Evolutionary conservation across 73 alveolate genomes (phyloP).

Genomic region (Durusdinium trenchii): DNA sequence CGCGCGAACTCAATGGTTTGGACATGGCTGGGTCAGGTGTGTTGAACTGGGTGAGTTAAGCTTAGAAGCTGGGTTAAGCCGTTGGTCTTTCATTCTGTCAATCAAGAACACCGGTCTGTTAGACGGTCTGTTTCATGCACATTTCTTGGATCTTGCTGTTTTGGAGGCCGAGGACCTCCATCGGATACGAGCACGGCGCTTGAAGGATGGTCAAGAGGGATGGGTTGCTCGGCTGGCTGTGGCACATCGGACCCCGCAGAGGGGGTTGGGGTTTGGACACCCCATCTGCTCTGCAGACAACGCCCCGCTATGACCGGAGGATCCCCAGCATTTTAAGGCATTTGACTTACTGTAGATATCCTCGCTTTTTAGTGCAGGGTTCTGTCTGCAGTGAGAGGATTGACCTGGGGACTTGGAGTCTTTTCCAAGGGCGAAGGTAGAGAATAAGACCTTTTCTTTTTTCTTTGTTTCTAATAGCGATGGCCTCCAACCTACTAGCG

Average conservation of each 20-base stretch:
- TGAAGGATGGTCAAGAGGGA: constrained; percentile 94
- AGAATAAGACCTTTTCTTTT: too few species aligned
- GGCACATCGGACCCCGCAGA: too few species aligned
- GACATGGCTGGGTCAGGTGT: neutral
- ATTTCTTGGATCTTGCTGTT: neutral
- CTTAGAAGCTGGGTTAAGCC: neutral
- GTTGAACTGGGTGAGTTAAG: too few species aligned
- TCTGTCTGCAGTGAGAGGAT: too few species aligned
- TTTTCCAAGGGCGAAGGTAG: too few species aligned
- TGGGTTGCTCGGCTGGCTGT: constrained; percentile 23
- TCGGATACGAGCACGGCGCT: constrained; percentile 72
- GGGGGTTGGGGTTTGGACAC: neutral
- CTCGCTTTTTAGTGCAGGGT: too few species aligned
- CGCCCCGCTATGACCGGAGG: too few species aligned
- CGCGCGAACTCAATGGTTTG: neutral
- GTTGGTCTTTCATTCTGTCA: neutral
- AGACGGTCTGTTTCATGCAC: neutral
- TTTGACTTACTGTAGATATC: too few species aligned
- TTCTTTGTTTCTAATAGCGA: too few species aligned
- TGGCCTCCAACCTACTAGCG: too few species aligned
- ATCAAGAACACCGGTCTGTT: neutral
- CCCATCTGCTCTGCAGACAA: neutral
- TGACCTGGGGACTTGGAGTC: too few species aligned
- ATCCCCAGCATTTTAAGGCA: too few species aligned
- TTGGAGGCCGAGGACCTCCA: constrained; percentile 59